These are phyloP conservation scores for Malus hybrid DNA, from an alignment of 331 rosid genomes.

Conservation along the genomic window DNA sequence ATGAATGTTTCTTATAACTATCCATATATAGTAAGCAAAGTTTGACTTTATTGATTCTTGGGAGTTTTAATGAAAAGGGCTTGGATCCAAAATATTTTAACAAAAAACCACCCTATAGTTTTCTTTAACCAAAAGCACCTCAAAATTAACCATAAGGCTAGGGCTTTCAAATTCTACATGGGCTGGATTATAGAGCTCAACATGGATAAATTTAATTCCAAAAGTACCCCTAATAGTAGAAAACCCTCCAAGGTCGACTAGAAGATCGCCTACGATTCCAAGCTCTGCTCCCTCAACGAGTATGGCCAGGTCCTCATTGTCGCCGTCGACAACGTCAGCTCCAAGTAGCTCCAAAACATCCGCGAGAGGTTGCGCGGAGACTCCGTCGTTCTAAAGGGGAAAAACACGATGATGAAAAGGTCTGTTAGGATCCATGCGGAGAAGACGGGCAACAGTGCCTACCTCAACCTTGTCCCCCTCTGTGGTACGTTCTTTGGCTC, in stretches of 20 bases:
- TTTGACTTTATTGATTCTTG: too few relatives aligned
- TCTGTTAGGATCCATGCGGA: constrained; percentile 64
- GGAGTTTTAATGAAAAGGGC: too few relatives aligned
- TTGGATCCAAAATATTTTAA: too few relatives aligned
- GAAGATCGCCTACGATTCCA: constrained; percentile 62
- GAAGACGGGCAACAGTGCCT: constrained; percentile 59
- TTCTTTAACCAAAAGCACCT: too few relatives aligned
- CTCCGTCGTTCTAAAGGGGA: constrained; percentile 82
- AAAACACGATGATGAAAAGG: constrained; percentile 97
- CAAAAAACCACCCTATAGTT: too few relatives aligned
- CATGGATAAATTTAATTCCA: too few relatives aligned
- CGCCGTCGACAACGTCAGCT: constrained; percentile 85
- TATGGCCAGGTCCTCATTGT: constrained; percentile 71
- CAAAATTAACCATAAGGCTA: too few relatives aligned
- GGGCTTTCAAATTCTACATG: too few relatives aligned
- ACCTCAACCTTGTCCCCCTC: constrained; percentile 18
- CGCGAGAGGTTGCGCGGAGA: constrained; percentile 79
- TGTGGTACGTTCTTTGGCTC: constrained; percentile 23
- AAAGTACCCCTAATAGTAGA: too few relatives aligned
- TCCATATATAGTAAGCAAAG: too few relatives aligned
- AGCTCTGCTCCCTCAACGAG: constrained; percentile 66
- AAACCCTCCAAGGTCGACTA: constrained; percentile 74
- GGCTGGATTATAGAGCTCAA: too few relatives aligned
- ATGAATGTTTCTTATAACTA: too few relatives aligned
- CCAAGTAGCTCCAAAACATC: constrained; percentile 79